Base-by-base conservation (phyloP, 148 eudicot species). In the Mesembryanthemum crystallinum region DNA sequence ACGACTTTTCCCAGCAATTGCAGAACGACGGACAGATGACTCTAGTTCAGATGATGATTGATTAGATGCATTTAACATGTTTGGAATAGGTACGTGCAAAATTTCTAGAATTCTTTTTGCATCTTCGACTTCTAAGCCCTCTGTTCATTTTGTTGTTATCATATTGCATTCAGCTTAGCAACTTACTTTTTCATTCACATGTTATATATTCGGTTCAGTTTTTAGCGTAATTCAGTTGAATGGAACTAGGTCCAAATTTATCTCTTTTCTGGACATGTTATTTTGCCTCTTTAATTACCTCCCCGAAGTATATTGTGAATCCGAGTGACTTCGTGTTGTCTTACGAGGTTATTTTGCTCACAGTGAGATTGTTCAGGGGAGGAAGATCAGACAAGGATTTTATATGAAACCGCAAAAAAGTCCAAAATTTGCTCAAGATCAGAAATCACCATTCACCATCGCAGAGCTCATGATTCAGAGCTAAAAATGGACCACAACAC, bases 1-100 rank as follows among this genome's bases (percentile, higher is more conserved):
- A 66, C 55, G 62, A 61, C 82, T 85, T 74, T 85, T 87, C 62
- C 87, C 86, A 8, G 86, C 88, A 2, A 85, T 82, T 66, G 66
- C 67, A 32, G 83, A 83, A 57, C 72, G 93, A 28, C 85, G 89
- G 62, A 29, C 76, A 35, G 87, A 84, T 73, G 82, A 58, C 75
- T 87, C 85, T 59, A 89, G 93, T 78, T 90, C 97, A 71, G 94
- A 92, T 76, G 95, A 90, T 29, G 97, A 92, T 23, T 79, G 77
- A 79, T 43, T 64, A 54, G 25, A 57, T n/a, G 9, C 27, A 4
- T 1, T 8, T n/a, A 18, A 4, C 7, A 4, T 17, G 21, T 52
- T 18, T 57, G 24, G n/a, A 23, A 33, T 78, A 73, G 77, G 82
- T 79, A 79, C 42, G 76, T 66, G 57, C 37, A 35, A n/a, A 70